Percentiles rank a stretch among this genome's conserved stretches.
Evolutionary conservation across 2,329 filamentous ascomycete genomes (phyloP).

Genomic region (Dryadomyces quercivorus): DNA sequence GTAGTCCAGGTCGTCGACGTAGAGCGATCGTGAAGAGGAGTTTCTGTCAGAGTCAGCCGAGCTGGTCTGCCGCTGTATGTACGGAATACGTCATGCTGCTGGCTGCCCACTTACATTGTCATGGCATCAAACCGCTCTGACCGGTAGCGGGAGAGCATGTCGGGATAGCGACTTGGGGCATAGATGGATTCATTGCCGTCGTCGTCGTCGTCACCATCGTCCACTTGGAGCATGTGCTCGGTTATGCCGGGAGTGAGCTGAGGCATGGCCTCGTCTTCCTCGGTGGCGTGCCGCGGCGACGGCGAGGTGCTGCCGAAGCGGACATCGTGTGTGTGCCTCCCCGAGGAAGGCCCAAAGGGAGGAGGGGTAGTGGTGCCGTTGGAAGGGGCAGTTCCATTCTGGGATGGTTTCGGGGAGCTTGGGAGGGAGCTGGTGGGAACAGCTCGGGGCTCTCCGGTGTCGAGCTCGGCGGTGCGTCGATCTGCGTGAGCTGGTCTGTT

Average conservation of each 20-base stretch:
- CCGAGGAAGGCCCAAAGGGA: neutral
- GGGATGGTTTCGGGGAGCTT: neutral
- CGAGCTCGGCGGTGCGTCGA: neutral
- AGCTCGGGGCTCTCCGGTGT: neutral
- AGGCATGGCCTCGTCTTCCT: neutral
- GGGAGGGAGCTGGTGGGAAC: neutral
- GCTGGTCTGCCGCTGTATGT: too few relatives aligned
- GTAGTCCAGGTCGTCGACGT: constrained; percentile 29
- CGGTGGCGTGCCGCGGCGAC: neutral
- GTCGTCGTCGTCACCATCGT: constrained; percentile 10
- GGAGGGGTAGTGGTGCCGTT: neutral
- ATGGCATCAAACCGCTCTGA: constrained; percentile 24
- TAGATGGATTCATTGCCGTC: constrained; percentile 26
- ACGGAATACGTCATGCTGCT: neutral
- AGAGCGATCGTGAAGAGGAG: constrained; percentile 20
- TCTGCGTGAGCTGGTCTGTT: neutral
- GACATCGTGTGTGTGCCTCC: neutral
- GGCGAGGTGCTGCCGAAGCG: too few relatives aligned
- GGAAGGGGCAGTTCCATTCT: neutral
- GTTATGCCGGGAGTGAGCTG: neutral
- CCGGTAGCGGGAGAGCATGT: constrained; percentile 21
- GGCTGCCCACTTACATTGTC: constrained; percentile 25
- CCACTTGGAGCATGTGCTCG: constrained; percentile 9
- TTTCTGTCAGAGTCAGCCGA: constrained; percentile 12
- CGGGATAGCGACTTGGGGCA: constrained; percentile 27